Conservation (phyloP, 805 yeast genomes). For the Spencermartinsiella europaea region DNA sequence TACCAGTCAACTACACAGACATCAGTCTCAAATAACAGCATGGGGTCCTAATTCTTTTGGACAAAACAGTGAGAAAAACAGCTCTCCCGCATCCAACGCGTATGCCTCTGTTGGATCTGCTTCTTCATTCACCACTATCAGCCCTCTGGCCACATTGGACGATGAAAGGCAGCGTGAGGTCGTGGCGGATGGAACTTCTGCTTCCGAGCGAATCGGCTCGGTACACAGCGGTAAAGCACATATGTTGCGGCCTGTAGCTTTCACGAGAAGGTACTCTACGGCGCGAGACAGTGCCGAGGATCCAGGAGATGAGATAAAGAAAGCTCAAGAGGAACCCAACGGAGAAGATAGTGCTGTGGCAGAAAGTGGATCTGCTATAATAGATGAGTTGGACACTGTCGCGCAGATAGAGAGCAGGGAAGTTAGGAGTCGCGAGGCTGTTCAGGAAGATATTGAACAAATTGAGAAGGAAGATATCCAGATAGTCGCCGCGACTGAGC, state of each 20-base stretch:
- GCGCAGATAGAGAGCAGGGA: background rate
- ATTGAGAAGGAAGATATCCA: background rate
- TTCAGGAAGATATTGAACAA: background rate
- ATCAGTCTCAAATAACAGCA: conserved; percentile 33
- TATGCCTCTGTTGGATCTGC: conserved; percentile 17
- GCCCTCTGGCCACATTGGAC: conserved; percentile 22
- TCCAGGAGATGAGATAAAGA: conserved; percentile 6
- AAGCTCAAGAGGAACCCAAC: conserved; percentile 9
- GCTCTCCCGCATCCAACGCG: conserved; percentile 6
- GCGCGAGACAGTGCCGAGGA: background rate
- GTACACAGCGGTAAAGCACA: conserved; percentile 12
- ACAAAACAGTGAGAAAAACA: conserved; percentile 4
- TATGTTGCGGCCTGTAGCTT: background rate
- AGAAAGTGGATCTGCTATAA: background rate
- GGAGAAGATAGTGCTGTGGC: conserved; percentile 3
- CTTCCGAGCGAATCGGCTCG: conserved; percentile 1
- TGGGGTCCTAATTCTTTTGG: conserved; percentile 12
- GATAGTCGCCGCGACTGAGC: background rate
- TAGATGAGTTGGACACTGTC: background rate
- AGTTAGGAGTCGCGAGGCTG: background rate
- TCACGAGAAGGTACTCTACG: conserved; percentile 5
- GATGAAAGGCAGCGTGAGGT: conserved; percentile 21
- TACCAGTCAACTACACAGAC: conserved; percentile 36
- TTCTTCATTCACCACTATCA: conserved; percentile 15
- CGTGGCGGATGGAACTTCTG: conserved; percentile 1